These are phyloP conservation scores for Nothopassalora personata DNA, from an alignment of 2,329 filamentous ascomycete genomes.

Conservation along the genomic window DNA sequence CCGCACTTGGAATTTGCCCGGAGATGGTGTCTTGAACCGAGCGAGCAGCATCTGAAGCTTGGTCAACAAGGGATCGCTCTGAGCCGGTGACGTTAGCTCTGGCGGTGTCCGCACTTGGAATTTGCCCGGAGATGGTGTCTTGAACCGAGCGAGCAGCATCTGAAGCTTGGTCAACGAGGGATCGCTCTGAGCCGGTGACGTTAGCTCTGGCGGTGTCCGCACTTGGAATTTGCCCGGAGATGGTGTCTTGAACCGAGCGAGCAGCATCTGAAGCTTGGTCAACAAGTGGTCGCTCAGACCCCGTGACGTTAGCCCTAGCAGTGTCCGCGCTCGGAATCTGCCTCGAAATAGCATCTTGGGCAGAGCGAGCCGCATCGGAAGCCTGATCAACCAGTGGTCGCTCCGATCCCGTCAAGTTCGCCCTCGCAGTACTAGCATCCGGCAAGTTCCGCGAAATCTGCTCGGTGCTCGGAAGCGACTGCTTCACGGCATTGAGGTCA, in stretches of 20 bases:
- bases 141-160: background rate
- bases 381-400: background rate
- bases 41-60: background rate
- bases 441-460: background rate
- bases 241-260: background rate
- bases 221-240: background rate
- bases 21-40: background rate
- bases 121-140: too few relatives aligned
- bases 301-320: background rate
- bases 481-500: background rate
- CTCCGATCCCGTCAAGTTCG: background rate
- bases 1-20: background rate
- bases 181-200: background rate
- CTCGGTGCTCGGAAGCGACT: background rate
- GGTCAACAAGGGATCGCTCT: background rate
- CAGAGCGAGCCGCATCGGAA: background rate
- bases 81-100: background rate
- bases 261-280: background rate
- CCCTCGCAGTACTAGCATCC: background rate
- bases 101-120: background rate
- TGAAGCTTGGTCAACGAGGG: background rate
- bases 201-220: background rate
- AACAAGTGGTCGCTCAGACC: background rate
- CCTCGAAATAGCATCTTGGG: background rate
- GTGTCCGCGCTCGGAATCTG: background rate